Evolutionary conservation across 805 yeast species (phyloP), one percentile per base, ranked within the genome.

Genomic region (Yamadazyma paraphyllophila): DNA sequence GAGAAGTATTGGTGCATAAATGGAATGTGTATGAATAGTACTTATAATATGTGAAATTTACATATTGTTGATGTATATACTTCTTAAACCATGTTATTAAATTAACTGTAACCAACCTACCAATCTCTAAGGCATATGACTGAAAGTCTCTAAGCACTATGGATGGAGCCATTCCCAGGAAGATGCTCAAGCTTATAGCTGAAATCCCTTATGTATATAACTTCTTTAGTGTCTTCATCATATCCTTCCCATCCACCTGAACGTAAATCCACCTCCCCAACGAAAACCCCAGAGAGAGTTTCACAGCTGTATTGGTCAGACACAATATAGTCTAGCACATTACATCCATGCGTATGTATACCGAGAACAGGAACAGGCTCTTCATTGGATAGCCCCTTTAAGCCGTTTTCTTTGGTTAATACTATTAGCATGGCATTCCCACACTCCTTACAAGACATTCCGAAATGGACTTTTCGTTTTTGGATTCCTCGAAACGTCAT

Each of bases 191-290:
- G 27, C 17, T 35, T 20, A 32, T 30, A 43, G 4, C 11, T n/a
- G 13, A 48, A 43, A 30, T 52, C 38, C 8, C 47, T 44, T 2
- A 52, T 45, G 3, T 29, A 20, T 11, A 52, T 36, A 12, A 48
- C 46, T 5, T 31, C 33, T 10, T 43, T 39, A 14, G 14, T 35
- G 9, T 9, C 27, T 12, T 41, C 48, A 41, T 50, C 54, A 35
- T 44, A 52, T 5, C 36, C 50, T 10, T 41, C 15, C 56, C 56
- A 52, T 15, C 48, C 53, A 4, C 34, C 35, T 9, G 34, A 10
- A n/a, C 52, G 44, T 13, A 52, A 17, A 24, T 52, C 56, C 4
- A 52, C 47, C 14, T 42, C 54, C 15, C 43, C 49, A 3, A 50
- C 20, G 2, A 34, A 29, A n/a, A 36, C 40, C 5, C 52, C 51